Evolutionary conservation across 257 asterid genomes (phyloP).

Genomic region (Paulownia fortunei): DNA sequence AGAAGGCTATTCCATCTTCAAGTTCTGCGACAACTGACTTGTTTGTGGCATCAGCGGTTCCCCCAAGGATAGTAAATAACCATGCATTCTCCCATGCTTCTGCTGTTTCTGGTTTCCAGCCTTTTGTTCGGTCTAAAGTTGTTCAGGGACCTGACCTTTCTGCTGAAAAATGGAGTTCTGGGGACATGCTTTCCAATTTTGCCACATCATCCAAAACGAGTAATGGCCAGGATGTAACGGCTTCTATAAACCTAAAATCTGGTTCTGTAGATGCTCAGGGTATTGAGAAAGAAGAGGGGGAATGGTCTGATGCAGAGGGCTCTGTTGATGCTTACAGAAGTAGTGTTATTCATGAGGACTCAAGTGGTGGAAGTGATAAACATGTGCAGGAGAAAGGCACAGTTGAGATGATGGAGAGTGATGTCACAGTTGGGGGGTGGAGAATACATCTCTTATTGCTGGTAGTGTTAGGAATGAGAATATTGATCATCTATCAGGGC

Average conservation of each 20-base stretch:
- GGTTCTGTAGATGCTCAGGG: constrained; percentile 46
- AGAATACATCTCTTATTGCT: constrained; percentile 43
- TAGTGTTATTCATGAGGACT: constrained; percentile 43
- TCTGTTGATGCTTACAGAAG: constrained; percentile 53
- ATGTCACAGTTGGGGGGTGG: constrained; percentile 35
- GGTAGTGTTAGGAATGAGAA: constrained; percentile 58
- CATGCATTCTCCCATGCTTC: constrained; percentile 95
- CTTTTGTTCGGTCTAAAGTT: constrained; percentile 78
- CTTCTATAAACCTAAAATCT: constrained; percentile 45
- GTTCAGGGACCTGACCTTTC: constrained; percentile 49
- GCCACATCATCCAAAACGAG: constrained; percentile 47
- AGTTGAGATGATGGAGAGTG: constrained; percentile 43
- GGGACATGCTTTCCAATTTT: constrained; percentile 37
- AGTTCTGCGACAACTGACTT: constrained; percentile 67
- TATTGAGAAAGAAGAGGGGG: constrained; percentile 98
- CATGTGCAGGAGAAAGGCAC: constrained; percentile 50
- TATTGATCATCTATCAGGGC: constrained; percentile 40
- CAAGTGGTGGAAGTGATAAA: constrained; percentile 48
- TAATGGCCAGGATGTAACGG: constrained; percentile 49
- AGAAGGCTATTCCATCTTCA: constrained; percentile 88
- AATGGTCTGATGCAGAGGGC: constrained; percentile 97
- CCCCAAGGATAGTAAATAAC: constrained; percentile 85
- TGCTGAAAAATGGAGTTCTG: constrained; percentile 42
- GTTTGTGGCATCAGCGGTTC: constrained; percentile 61
- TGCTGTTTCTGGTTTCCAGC: constrained; percentile 95